Percentiles rank a stretch among this genome's conserved stretches.
phyloP scores from a whole-genome alignment of 1,284 basidiomycete genomes.

The Trichosporon sp. region DNA sequence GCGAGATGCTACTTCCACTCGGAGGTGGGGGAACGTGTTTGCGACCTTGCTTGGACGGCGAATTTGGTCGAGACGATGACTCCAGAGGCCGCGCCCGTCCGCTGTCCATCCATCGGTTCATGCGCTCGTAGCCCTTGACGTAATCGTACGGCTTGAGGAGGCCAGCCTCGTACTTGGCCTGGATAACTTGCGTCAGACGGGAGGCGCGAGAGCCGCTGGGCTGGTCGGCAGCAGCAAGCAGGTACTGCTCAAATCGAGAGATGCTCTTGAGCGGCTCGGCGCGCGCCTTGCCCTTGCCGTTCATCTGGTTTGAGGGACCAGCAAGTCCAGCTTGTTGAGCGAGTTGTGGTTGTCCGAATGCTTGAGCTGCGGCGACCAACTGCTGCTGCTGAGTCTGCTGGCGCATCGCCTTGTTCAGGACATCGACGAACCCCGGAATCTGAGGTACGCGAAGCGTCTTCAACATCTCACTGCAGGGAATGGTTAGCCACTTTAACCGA shows the following conservation, averaged over 20 bases:
- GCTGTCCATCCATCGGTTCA: constrained; percentile 87
- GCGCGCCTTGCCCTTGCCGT: constrained; percentile 18
- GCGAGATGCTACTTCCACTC: constrained; percentile 55
- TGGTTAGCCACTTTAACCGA: background rate
- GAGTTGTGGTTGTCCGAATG: background rate
- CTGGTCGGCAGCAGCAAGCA: constrained; percentile 92
- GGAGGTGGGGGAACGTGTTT: constrained; percentile 14
- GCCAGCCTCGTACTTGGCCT: constrained; percentile 95
- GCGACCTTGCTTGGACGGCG: constrained; percentile 10
- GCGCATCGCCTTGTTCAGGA: constrained; percentile 27
- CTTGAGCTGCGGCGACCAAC: background rate
- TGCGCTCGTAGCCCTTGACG: constrained; percentile 82
- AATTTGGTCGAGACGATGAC: constrained; percentile 4
- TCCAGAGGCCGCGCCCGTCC: constrained; percentile 52
- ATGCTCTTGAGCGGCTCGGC: constrained; percentile 19
- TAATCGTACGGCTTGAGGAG: constrained; percentile 94
- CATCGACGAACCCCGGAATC: constrained; percentile 43
- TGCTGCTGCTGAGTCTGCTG: constrained; percentile 8
- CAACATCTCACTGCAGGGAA: constrained; percentile 37
- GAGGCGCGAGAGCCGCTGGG: constrained; percentile 85
- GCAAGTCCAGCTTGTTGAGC: background rate
- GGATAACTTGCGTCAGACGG: constrained; percentile 83
- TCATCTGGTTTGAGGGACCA: constrained; percentile 1
- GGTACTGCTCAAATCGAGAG: constrained; percentile 55
- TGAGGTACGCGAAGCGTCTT: constrained; percentile 42